Evolutionary conservation across 1,139 yeast genomes (phyloP).

Genomic region (Keqinozyma sinolaborantium): DNA sequence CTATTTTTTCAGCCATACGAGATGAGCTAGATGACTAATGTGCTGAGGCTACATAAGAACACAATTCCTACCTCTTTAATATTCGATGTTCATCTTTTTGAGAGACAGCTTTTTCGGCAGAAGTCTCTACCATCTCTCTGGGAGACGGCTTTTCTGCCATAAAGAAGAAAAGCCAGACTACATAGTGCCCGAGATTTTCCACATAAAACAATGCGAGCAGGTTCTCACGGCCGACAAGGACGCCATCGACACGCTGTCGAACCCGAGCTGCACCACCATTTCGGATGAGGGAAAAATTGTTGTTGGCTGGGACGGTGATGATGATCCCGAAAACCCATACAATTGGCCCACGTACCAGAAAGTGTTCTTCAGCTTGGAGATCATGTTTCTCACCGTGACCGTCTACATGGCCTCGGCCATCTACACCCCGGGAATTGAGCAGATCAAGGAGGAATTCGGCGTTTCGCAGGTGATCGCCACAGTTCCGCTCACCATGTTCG

Average conservation of each 20-base stretch:
- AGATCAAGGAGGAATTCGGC: conserved; percentile 37
- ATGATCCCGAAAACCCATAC: conserved; percentile 27
- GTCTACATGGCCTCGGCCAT: conserved; percentile 26
- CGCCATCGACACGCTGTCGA: background rate
- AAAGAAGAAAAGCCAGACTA: conserved; percentile 27
- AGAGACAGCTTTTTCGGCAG: conserved; percentile 30
- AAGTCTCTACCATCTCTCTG: conserved; percentile 22
- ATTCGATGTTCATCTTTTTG: conserved; percentile 13
- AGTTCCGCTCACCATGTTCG: conserved; percentile 36
- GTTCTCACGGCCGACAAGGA: background rate
- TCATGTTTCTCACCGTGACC: conserved; percentile 21
- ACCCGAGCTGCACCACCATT: background rate
- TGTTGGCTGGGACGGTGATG: conserved; percentile 11
- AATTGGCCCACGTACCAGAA: conserved; percentile 23
- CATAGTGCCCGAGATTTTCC: conserved; percentile 29
- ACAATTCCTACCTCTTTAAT: too few species aligned
- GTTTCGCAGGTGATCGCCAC: conserved; percentile 41
- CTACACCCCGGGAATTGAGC: conserved; percentile 25
- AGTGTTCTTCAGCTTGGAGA: conserved; percentile 16
- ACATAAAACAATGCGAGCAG: background rate
- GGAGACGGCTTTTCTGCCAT: conserved; percentile 20
- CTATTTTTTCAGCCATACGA: too few species aligned
- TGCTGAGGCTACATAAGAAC: too few species aligned
- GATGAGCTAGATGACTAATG: too few species aligned
- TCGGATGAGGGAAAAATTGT: conserved; percentile 2